Base-by-base conservation (phyloP, 805 yeast species). In the Nakazawaea pomicola region DNA sequence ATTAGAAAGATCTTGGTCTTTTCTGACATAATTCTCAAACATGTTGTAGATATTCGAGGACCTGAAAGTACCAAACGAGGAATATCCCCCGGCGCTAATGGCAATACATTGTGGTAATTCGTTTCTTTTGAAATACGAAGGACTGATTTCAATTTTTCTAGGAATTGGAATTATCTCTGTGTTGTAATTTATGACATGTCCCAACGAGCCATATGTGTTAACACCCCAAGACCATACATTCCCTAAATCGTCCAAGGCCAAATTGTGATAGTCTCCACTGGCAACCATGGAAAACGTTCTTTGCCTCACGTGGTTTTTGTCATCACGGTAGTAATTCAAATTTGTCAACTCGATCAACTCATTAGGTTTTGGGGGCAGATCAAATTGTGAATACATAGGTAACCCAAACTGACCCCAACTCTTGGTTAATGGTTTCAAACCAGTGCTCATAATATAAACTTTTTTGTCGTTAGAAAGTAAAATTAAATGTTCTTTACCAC, bases 181-280 rank as follows among this genome's bases (percentile, higher is more conserved):
- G 44, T 76, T 77, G 55, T 78, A 78, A 17, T 74, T 67, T 36
- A 83, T 80, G 6, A 78, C 78, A 35, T 76, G 68, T 9, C 91
- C 96, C 41, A 91, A 67, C 54, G 93, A 91, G n/a, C 98, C 98
- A 57, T 64, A 77, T 3, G 76, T 68, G 57, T 91, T 91, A 44
- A 76, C 75, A 18, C 99, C 99, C 76, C 93, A 90, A 1, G 88
- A 74, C 76, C 83, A 84, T n/a, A 88, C 64, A 39, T 69, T 67
- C 7, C 91, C 93, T n/a, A 65, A 53, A 1, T 65, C 51, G 50
- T 86, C 91, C n/a, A 74, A 57, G 6, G 80, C 91, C 25, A 89
- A 57, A 3, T 89, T 76, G 60, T 88, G 95, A 56, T 67, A 68
- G 36, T 70, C 68, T 8, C 98, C 97, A 44, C 85, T 67, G 1